A percentile compares a stretch with the other conserved stretches of the same genome.
Conservation (phyloP, 202 grass and related monocot genomes). For the Setaria viridis region DNA sequence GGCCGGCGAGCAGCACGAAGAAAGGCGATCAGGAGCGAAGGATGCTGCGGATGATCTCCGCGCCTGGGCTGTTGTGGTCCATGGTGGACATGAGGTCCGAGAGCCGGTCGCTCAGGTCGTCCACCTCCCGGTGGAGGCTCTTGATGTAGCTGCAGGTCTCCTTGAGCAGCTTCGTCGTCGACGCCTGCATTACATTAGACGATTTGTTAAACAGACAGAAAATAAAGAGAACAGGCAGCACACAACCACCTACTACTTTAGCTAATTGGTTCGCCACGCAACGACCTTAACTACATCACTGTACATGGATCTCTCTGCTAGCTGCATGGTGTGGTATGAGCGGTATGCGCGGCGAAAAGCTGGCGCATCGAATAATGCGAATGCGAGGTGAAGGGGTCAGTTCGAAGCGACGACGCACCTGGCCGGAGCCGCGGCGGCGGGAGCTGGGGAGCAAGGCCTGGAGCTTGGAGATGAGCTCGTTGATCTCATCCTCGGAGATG, state of each 20-base stretch:
- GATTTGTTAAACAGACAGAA: background rate
- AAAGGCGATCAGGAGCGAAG: conserved; percentile 64
- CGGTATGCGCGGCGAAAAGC: background rate
- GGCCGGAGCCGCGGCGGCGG: conserved; percentile 62
- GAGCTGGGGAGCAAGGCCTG: conserved; percentile 87
- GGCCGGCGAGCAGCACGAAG: background rate
- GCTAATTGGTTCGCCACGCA: background rate
- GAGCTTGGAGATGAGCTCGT: conserved; percentile 93
- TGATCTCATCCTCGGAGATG: conserved; percentile 90
- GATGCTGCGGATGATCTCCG: conserved; percentile 91
- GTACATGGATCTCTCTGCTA: too few species aligned
- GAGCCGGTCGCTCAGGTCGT: conserved; percentile 96
- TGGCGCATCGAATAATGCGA: background rate
- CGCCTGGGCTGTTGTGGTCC: conserved; percentile 81
- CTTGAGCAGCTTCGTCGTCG: conserved; percentile 92
- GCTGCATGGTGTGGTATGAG: background rate
- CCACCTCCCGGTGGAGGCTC: conserved; percentile 93
- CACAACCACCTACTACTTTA: too few species aligned
- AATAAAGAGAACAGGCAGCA: background rate
- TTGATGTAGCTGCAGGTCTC: conserved; percentile 99
- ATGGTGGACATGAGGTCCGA: conserved; percentile 84
- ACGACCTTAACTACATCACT: conserved; percentile 7
- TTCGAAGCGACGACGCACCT: conserved; percentile 45
- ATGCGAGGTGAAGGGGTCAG: background rate
- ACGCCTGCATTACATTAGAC: conserved; percentile 54